These are phyloP conservation scores for Kodamaea nitidulidarum DNA, from an alignment of 805 yeast genomes.

Conservation along the genomic window DNA sequence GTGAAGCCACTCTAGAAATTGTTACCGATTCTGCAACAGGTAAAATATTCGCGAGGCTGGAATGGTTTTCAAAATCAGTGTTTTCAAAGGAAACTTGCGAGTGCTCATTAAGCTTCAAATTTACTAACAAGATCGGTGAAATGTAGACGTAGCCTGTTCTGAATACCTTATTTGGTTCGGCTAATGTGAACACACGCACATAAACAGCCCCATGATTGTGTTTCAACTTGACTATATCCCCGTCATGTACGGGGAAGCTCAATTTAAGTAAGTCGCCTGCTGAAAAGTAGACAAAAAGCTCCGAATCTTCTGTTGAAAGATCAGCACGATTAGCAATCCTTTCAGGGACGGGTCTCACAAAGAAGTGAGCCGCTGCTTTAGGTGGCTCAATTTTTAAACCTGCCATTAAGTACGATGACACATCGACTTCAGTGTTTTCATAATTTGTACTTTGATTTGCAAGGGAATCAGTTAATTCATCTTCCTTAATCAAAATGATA, in stretches of 20 bases:
- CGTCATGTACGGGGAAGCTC: conserved; percentile 62
- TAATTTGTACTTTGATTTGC: conserved; percentile 7
- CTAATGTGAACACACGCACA: conserved; percentile 52
- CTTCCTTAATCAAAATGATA: conserved; percentile 48
- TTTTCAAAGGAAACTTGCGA: conserved; percentile 20
- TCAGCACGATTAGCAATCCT: conserved; percentile 20
- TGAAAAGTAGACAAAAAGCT: conserved; percentile 39
- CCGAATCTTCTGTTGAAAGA: conserved; percentile 33
- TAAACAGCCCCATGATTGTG: conserved; percentile 15
- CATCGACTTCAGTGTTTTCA: conserved; percentile 17
- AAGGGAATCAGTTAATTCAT: conserved; percentile 8
- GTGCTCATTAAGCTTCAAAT: conserved; percentile 36
- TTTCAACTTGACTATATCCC: conserved; percentile 51
- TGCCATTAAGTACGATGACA: conserved; percentile 32
- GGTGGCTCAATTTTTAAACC: conserved; percentile 19
- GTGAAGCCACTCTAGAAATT: conserved; percentile 64
- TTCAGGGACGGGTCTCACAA: conserved; percentile 28
- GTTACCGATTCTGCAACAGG: conserved; percentile 61
- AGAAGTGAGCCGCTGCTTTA: conserved; percentile 13
- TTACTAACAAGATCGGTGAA: conserved; percentile 60
- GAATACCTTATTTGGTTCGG: conserved; percentile 55
- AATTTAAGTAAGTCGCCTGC: conserved; percentile 45
- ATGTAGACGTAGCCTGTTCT: conserved; percentile 41
- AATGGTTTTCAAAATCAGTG: conserved; percentile 11
- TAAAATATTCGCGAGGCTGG: conserved; percentile 24